These are phyloP conservation scores for Rachicladosporium sp. DNA, from an alignment of 2,329 filamentous ascomycete genomes.

Conservation along the genomic window DNA sequence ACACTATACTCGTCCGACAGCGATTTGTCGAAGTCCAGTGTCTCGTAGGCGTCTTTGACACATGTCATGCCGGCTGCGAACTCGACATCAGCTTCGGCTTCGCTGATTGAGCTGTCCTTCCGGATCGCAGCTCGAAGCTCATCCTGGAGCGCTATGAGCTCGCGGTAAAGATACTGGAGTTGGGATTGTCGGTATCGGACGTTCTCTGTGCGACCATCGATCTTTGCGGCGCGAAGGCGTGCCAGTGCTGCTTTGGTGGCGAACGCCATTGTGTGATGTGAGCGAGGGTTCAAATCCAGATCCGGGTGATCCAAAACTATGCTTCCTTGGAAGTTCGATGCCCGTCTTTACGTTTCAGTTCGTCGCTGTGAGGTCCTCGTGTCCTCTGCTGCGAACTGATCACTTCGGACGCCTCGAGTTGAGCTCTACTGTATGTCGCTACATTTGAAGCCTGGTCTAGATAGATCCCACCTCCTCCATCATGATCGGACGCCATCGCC, in stretches of 20 bases:
- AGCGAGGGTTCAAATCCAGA: too few species aligned
- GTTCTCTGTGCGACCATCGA: constrained; percentile 34
- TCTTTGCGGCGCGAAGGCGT: constrained; percentile 29
- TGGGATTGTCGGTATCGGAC: constrained; percentile 36
- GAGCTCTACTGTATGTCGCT: too few species aligned
- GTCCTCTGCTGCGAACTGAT: too few species aligned
- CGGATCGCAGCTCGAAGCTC: constrained; percentile 30
- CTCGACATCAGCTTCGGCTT: constrained; percentile 30
- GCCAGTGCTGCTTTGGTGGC: constrained; percentile 19
- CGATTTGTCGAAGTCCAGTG: constrained; percentile 27
- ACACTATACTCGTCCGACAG: constrained; percentile 32
- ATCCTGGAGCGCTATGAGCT: constrained; percentile 24
- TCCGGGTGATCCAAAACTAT: too few species aligned
- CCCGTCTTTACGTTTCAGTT: too few species aligned
- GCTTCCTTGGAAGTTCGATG: too few species aligned
- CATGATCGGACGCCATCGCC: too few species aligned
- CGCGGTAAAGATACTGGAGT: constrained; percentile 31
- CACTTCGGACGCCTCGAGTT: too few species aligned
- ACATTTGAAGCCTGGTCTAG: too few species aligned
- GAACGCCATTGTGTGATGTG: not conserved
- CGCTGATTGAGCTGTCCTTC: constrained; percentile 26
- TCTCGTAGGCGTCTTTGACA: constrained; percentile 28
- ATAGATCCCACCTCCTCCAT: too few species aligned
- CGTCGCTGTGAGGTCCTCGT: too few species aligned
- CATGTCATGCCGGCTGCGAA: constrained; percentile 28